These are phyloP conservation scores for Hypoxylon lenormandii DNA, from an alignment of 495 filamentous ascomycete species.

Conservation along the genomic window DNA sequence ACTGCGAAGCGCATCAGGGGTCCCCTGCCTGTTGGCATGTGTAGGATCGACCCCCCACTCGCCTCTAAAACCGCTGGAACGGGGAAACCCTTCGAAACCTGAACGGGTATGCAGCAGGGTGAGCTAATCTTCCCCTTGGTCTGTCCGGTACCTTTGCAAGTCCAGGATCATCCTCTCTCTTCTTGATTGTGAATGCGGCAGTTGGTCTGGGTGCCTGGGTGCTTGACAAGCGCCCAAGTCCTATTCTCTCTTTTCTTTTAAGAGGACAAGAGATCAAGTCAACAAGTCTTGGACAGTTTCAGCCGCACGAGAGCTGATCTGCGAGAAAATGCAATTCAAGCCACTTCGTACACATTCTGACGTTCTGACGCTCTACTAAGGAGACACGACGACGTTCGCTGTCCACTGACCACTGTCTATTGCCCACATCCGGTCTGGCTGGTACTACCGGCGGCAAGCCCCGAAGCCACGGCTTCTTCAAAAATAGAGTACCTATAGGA, in stretches of 20 bases:
- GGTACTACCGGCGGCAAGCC: constrained; percentile 9
- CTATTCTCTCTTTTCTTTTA: neutral
- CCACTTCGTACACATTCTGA: neutral
- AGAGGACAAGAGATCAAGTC: constrained; percentile 11
- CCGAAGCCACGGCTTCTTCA: constrained; percentile 16
- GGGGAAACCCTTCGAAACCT: constrained; percentile 21
- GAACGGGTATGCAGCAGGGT: constrained; percentile 31
- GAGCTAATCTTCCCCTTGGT: constrained; percentile 13
- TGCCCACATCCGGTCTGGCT: neutral
- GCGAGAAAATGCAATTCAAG: constrained; percentile 1
- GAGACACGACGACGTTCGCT: neutral
- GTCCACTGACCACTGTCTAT: too few relatives aligned
- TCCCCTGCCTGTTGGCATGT: neutral
- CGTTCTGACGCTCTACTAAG: too few relatives aligned
- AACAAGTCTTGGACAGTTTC: constrained; percentile 29
- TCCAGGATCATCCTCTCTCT: constrained; percentile 16
- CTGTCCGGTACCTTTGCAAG: constrained; percentile 34
- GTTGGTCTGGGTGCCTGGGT: constrained; percentile 1
- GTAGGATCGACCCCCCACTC: constrained; percentile 35
- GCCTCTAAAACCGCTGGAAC: constrained; percentile 28
- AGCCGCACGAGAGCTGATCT: constrained; percentile 32
- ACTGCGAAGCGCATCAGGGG: constrained; percentile 15
- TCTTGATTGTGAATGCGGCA: constrained; percentile 16
- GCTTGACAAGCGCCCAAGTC: neutral
- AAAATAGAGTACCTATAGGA: too few relatives aligned